Evolutionary conservation across 163 green algal genomes (phyloP), one percentile per base, ranked within the genome.

Genomic region (Scenedesmus sp.): DNA sequence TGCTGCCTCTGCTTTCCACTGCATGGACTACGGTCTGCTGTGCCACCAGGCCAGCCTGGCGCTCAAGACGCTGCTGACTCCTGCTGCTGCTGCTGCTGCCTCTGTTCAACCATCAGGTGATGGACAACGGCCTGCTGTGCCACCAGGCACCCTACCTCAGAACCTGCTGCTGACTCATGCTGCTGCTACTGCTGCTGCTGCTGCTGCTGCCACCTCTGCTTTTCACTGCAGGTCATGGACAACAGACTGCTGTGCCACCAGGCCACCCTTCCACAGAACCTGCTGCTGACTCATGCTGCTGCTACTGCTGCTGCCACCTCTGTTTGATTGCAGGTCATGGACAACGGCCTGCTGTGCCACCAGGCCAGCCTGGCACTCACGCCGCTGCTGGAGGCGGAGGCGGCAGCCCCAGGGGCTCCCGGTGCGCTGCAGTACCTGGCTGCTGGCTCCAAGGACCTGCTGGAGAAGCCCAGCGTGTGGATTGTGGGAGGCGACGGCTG

Each of bases 391-490:
- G 6, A 82, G 62, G 84, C 90, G 1, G 92, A 94, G 88, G 55
- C 90, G 60, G 79, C 87, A 77, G 70, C 66, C 4, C 52, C 62
- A 5, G 76, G 76, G 60, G 70, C 70, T 6, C 54, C 82, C 15
- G 86, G 54, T 46, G 67, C 82, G 55, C 82, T 91, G 60, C 82
- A 66, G 64, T 74, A 70, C 20, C 62, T 94, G 82, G 12, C 67
- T 54, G 74, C 20, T 60, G 13, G 12, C 13, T 52, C 59, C 82
- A 87, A 70, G 18, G 94, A 97, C 93, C 86, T 96, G 66, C 94
- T 97, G 88, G 89, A 96, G 91, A 97, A 97, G 95, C 90, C 94
- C n/a, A 92, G 67, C 34, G 90, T 94, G 20, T 97, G 95, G 95
- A 91, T 91, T 18, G n/a, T 91, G 23, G 94, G 95, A 86, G 95